These are phyloP conservation scores for Aspergillus costaricaensis DNA, from an alignment of 2,329 filamentous ascomycete species.

Conservation along the genomic window DNA sequence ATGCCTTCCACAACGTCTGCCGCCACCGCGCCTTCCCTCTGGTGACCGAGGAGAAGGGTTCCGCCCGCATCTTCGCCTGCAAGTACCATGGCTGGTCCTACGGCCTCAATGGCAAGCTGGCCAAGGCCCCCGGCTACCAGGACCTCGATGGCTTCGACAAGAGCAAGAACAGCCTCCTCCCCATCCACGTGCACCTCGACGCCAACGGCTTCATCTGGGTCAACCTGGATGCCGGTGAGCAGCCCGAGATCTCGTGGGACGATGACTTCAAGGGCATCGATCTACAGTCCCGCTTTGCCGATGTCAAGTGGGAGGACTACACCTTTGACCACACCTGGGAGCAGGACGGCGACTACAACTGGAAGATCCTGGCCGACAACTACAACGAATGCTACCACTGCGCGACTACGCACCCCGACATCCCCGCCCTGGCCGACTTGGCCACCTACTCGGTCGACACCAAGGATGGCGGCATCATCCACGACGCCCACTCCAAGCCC, in stretches of 20 bases:
- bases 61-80: slow-evolving; percentile 56
- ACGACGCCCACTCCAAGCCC: slow-evolving; percentile 47
- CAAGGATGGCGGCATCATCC: slow-evolving; percentile 52
- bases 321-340: slow-evolving; percentile 60
- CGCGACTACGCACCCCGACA: slow-evolving; percentile 24
- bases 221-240: slow-evolving; percentile 54
- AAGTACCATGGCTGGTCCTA: slow-evolving; percentile 65
- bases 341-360: slow-evolving; percentile 60
- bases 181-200: slow-evolving; percentile 58
- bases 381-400: slow-evolving; percentile 55
- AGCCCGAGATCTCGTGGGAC: slow-evolving; percentile 54
- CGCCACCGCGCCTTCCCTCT: slow-evolving; percentile 61
- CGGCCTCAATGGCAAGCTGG: slow-evolving; percentile 57
- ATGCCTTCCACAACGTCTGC: slow-evolving; percentile 64
- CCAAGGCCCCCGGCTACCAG: slow-evolving; percentile 61
- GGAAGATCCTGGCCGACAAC: slow-evolving; percentile 64
- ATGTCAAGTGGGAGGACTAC: slow-evolving; percentile 57
- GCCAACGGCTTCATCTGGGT: slow-evolving; percentile 60
- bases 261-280: slow-evolving; percentile 56
- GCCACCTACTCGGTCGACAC: slow-evolving; percentile 56
- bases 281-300: slow-evolving; percentile 46
- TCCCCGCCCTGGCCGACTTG: slow-evolving; percentile 52
- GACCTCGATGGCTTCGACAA: slow-evolving; percentile 59
- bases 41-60: slow-evolving; percentile 52
- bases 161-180: slow-evolving; percentile 56